Percentiles rank a stretch among this genome's conserved stretches.
Conservation (phyloP, 106 monocot species). For the Dendrobium chrysotoxum region DNA sequence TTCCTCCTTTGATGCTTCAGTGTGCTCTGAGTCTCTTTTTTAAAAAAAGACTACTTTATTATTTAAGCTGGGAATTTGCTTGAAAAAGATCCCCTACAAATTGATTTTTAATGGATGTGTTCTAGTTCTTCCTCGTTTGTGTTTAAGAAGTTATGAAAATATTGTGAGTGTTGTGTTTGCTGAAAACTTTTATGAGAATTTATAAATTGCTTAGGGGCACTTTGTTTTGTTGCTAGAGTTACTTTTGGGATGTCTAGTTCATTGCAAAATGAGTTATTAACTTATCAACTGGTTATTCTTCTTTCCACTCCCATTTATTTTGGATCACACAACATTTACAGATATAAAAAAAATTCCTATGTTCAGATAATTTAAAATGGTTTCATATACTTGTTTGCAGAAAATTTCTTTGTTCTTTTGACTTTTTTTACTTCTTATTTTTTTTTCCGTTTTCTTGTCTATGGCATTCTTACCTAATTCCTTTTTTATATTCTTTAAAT, state of each 20-base stretch:
- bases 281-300: too few species aligned
- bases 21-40: too few species aligned
- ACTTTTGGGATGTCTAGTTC: too few species aligned
- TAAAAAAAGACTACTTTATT: neutral
- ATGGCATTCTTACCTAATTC: too few species aligned
- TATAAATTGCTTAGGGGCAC: too few species aligned
- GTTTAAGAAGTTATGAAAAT: neutral
- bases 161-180: neutral
- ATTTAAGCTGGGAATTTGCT: neutral
- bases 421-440: neutral
- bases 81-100: neutral
- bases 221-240: too few species aligned
- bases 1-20: too few species aligned
- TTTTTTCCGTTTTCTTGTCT: neutral
- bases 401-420: neutral
- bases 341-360: neutral
- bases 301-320: too few species aligned
- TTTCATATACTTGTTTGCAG: neutral
- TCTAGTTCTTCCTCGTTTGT: neutral
- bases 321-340: too few species aligned
- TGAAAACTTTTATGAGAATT: too few species aligned
- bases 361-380: neutral
- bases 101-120: neutral
- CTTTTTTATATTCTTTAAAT: neutral
- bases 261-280: too few species aligned